Evolutionary conservation across 192 early-diverging fungal species (phyloP).

Genomic region (Backusella australiensis): DNA sequence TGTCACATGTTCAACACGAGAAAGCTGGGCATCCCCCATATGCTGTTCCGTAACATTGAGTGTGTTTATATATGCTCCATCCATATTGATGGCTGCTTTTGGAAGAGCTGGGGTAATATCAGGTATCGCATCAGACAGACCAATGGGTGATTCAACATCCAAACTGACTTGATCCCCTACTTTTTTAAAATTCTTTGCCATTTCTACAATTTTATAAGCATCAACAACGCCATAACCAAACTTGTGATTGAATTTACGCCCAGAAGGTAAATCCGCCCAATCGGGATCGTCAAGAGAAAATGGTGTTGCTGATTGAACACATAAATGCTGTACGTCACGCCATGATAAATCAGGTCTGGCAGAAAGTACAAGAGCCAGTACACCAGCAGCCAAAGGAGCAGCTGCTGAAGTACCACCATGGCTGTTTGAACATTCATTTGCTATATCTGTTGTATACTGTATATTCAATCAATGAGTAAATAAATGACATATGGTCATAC

Average conservation of each 20-base stretch:
- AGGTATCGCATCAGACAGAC: slow-evolving; percentile 10
- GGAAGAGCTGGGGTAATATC: background rate
- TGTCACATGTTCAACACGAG: slow-evolving; percentile 82
- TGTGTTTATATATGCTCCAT: background rate
- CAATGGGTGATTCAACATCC: slow-evolving; percentile 22
- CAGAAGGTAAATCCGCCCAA: slow-evolving; percentile 69
- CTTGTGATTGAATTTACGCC: slow-evolving; percentile 85
- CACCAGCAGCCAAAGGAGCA: slow-evolving; percentile 88
- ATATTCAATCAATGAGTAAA: background rate
- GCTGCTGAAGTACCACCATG: slow-evolving; percentile 97
- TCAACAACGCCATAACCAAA: slow-evolving; percentile 96
- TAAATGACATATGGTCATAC: background rate
- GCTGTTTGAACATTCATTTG: slow-evolving; percentile 66
- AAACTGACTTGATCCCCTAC: slow-evolving; percentile 67
- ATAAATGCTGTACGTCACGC: slow-evolving; percentile 91
- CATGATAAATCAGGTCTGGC: slow-evolving; percentile 89
- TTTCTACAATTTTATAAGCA: slow-evolving; percentile 76
- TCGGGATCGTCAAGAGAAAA: slow-evolving; percentile 65
- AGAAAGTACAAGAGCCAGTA: slow-evolving; percentile 83
- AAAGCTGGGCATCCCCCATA: slow-evolving; percentile 47
- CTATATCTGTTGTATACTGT: slow-evolving; percentile 85
- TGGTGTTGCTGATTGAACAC: slow-evolving; percentile 74
- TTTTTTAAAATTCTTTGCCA: slow-evolving; percentile 62
- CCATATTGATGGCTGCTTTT: background rate
- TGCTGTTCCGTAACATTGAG: slow-evolving; percentile 46